A percentile compares a stretch with the other conserved stretches of the same genome.
Conservation (phyloP, 2,329 filamentous ascomycete genomes). For the Bipolaris zeicola region DNA sequence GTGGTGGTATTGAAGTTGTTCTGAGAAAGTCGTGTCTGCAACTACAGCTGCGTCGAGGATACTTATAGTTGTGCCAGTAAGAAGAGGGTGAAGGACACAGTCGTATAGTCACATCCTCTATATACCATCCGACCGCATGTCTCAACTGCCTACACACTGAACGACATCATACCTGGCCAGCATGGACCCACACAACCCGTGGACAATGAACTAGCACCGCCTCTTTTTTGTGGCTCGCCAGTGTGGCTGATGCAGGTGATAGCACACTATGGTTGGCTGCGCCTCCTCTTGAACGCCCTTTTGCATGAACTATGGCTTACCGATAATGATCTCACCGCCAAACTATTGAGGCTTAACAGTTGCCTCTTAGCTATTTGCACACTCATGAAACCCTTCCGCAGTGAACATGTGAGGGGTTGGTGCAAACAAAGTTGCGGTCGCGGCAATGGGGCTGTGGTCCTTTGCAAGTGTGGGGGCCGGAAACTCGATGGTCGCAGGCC, state of each 20-base stretch:
- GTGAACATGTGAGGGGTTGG: slow-evolving; percentile 15
- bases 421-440: slow-evolving; percentile 19
- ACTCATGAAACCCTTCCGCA: slow-evolving; percentile 13
- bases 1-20: background rate
- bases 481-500: slow-evolving; percentile 9
- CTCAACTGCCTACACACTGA: slow-evolving; percentile 18
- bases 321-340: slow-evolving; percentile 13
- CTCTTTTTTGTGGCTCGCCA: slow-evolving; percentile 14
- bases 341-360: slow-evolving; percentile 16
- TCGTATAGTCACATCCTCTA: slow-evolving; percentile 9
- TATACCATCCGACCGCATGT: slow-evolving; percentile 19
- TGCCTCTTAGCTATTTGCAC: background rate
- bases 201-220: slow-evolving; percentile 12
- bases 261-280: slow-evolving; percentile 18
- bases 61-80: slow-evolving; percentile 11
- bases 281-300: slow-evolving; percentile 3
- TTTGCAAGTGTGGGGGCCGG: slow-evolving; percentile 17
- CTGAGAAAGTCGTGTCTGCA: background rate
- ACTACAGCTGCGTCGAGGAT: background rate
- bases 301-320: slow-evolving; percentile 19
- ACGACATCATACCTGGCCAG: slow-evolving; percentile 9
- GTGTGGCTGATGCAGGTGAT: slow-evolving; percentile 15
- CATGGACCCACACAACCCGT: slow-evolving; percentile 13
- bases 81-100: slow-evolving; percentile 1
- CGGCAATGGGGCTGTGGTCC: slow-evolving; percentile 25